Base-by-base conservation (phyloP, 208 protist genomes). In the Acanthamoeba royreba region DNA sequence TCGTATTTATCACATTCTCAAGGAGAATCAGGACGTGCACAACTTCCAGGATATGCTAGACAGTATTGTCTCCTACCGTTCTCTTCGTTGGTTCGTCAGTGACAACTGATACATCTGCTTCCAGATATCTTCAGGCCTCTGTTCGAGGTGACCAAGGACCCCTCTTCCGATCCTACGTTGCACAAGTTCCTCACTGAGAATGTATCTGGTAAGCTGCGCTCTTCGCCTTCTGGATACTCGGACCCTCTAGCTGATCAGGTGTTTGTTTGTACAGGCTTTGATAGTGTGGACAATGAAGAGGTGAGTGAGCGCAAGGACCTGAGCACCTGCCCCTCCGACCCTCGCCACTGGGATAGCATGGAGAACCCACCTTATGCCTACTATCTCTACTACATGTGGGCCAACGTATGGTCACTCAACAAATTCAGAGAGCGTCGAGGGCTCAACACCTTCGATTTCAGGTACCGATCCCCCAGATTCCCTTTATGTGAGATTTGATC, bases 311-410 rank as follows among this genome's bases (percentile, higher is more conserved):
- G 97, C 11, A 92, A 92, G 46, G 81, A 89, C 92, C 94, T 95
- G 31, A 22, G 96, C 98, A 98, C 93, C 96, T 96, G 94, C 96
- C 98, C 43, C 13, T 35, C 38, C 40, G 42, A 69, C 25, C 87
- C 87, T 33, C 49, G 87, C n/a, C 43, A 74, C 4, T 99, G 99
- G 99, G 98, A 96, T 31, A 85, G 95, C 7, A 95, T 98, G 33
- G 97, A 98, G 66, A 99, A 99, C 97, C 99, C 99, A 47, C 99
- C 99, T 25, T 99, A 99, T 96, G 98, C 98, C 77, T 99, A 99
- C 96, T 99, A 99, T 95, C 95, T 98, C n/a, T 97, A 95, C 53
- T 99, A 99, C 96, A 97, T 99, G 58, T 99, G 99, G 95, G 98
- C 99, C 42, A 99, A 99, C 96, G 97, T 99, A 43, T 95, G 97